Evolutionary conservation across 1,139 yeast species (phyloP).

Genomic region (Arxiozyma heterogenica): DNA sequence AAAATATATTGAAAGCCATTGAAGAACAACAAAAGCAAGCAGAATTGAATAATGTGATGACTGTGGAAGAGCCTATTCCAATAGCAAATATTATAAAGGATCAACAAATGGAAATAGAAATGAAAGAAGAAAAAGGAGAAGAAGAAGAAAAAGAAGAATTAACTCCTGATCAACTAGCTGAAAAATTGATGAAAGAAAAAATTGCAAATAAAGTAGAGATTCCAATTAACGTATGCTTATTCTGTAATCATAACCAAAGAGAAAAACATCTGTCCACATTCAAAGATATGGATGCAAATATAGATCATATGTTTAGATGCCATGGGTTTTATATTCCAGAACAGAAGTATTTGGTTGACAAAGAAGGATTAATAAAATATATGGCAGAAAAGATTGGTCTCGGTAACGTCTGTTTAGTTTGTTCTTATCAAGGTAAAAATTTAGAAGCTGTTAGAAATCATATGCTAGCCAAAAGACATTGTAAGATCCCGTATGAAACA

Average conservation of each 20-base stretch:
- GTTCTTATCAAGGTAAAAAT: constrained; percentile 78
- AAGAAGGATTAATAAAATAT: constrained; percentile 65
- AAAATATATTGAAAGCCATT: constrained; percentile 38
- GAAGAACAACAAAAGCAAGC: constrained; percentile 1
- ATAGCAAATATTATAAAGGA: background rate
- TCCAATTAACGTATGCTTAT: constrained; percentile 66
- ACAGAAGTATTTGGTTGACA: constrained; percentile 55
- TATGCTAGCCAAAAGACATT: constrained; percentile 80
- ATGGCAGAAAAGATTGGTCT: constrained; percentile 86
- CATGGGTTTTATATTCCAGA: constrained; percentile 91
- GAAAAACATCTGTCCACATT: constrained; percentile 17
- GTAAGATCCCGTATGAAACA: constrained; percentile 79
- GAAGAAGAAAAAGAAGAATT: constrained; percentile 23
- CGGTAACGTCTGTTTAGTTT: constrained; percentile 81
- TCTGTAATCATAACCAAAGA: constrained; percentile 44
- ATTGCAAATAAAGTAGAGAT: constrained; percentile 56
- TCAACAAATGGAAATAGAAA: constrained; percentile 30
- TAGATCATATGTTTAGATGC: constrained; percentile 61
- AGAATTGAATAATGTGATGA: background rate
- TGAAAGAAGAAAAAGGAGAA: constrained; percentile 13
- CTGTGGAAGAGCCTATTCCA: background rate
- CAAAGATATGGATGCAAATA: constrained; percentile 47
- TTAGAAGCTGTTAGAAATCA: constrained; percentile 88
- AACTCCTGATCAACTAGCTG: constrained; percentile 42
- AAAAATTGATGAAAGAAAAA: constrained; percentile 47